Evolutionary conservation across 805 yeast species (phyloP).

Genomic region (Suhomyces prunicola): DNA sequence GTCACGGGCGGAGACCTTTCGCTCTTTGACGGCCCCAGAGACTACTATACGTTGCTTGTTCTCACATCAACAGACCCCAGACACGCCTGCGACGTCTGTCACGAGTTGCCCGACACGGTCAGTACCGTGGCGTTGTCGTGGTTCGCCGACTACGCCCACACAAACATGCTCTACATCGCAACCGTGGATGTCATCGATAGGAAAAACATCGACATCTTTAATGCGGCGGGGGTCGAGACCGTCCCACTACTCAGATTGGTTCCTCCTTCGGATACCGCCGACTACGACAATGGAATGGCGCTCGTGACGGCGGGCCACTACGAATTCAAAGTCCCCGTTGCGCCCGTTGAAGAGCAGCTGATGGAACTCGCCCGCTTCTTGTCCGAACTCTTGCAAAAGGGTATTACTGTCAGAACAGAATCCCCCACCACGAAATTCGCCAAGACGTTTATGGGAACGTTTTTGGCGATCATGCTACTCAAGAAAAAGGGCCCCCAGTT

Average conservation of each 20-base stretch:
- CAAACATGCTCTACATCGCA: conserved; percentile 43
- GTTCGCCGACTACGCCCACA: conserved; percentile 39
- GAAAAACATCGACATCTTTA: conserved; percentile 40
- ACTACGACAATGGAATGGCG: conserved; percentile 13
- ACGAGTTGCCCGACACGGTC: conserved; percentile 39
- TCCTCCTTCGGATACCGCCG: conserved; percentile 44
- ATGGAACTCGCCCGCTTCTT: conserved; percentile 54
- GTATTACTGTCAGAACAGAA: conserved; percentile 40
- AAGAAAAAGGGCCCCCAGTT: conserved; percentile 45
- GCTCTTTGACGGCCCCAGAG: conserved; percentile 46
- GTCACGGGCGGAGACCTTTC: conserved; percentile 40
- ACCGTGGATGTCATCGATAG: conserved; percentile 47
- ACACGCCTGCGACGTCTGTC: conserved; percentile 49
- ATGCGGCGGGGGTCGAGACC: conserved; percentile 40
- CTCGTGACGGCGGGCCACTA: conserved; percentile 29
- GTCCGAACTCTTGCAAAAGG: conserved; percentile 42
- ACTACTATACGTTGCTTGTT: conserved; percentile 49
- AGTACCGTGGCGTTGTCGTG: conserved; percentile 43
- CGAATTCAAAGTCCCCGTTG: conserved; percentile 37
- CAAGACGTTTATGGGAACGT: conserved; percentile 44
- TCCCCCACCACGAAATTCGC: conserved; percentile 42
- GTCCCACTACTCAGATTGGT: conserved; percentile 70
- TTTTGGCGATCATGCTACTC: conserved; percentile 42
- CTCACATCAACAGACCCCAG: conserved; percentile 48
- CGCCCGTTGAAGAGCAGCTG: conserved; percentile 32